Conservation (phyloP, 345 rosid genomes). For the Arabidopsis thaliana region TAIR10.1 NC_003076.8:23845501-23846000, state of each 20-base stretch:
- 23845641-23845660: slow-evolving; percentile 59
- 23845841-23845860: too few relatives aligned
- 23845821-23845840: too few relatives aligned
- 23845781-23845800: neutral
- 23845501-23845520: slow-evolving; percentile 95
- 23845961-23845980: too few relatives aligned
- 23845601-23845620: slow-evolving; percentile 75
- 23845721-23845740: slow-evolving; percentile 22
- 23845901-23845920: too few relatives aligned
- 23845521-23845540: slow-evolving; percentile 78
- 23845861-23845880: too few relatives aligned
- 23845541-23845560: slow-evolving; percentile 86
- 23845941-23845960: too few relatives aligned
- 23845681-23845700: slow-evolving; percentile 85
- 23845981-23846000: too few relatives aligned
- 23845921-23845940: too few relatives aligned
- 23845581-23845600: slow-evolving; percentile 84
- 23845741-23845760: neutral
- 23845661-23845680: slow-evolving; percentile 74
- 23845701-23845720: slow-evolving; percentile 68
- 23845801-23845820: neutral
- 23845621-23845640: slow-evolving; percentile 59
- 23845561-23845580: slow-evolving; percentile 88
- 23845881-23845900: too few relatives aligned
- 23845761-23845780: neutral